Evolutionary conservation across 257 asterid genomes (phyloP), one percentile per base, ranked within the genome.

Genomic region (Echium plantagineum): DNA sequence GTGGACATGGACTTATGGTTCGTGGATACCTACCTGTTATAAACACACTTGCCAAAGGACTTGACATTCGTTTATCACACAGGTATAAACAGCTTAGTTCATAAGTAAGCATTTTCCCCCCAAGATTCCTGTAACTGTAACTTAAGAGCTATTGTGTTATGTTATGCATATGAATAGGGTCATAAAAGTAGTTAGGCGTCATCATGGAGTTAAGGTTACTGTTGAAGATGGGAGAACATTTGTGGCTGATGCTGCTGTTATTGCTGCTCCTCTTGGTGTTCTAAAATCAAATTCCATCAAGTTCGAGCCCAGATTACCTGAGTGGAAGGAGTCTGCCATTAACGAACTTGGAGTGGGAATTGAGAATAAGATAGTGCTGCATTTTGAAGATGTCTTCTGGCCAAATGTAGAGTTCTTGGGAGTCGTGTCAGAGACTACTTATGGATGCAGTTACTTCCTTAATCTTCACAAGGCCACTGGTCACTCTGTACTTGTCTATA

Each of bases 1-100:
- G 98, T 62, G 98, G 98, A 54, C 98, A 93, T 66, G 98, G 98
- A 57, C 90, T 93, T 63, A 93, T 93, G 98, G 97, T 93, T 53
- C 81, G 97, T 51, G 98, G 98, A 52, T 93, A 93, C 69, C 89
- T 74, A 68, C 98, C 97, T 21, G 98, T 93, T 54, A 74, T 93
- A 63, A 93, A 93, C 59, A 76, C 96, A 17, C 94, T 93, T 19
- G 98, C 98, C 4, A 83, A 84, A 74, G 97, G 95, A 74, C 94
- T 86, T 57, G 97, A 93, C 69, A 83, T 93, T 67, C 94, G 94
- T 56, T 72, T 93, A 74, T 74, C 84, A 63, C 95, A 84, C 78
- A 82, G 96, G 98, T 87, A 67, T 61, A 28, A 7, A 3, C 60
- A 55, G 49, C 48, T 9, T 53, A 6, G 28, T 15, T 21, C 16